These are phyloP conservation scores for Madurella fahalii DNA, from an alignment of 2,329 filamentous ascomycete genomes.

Conservation along the genomic window DNA sequence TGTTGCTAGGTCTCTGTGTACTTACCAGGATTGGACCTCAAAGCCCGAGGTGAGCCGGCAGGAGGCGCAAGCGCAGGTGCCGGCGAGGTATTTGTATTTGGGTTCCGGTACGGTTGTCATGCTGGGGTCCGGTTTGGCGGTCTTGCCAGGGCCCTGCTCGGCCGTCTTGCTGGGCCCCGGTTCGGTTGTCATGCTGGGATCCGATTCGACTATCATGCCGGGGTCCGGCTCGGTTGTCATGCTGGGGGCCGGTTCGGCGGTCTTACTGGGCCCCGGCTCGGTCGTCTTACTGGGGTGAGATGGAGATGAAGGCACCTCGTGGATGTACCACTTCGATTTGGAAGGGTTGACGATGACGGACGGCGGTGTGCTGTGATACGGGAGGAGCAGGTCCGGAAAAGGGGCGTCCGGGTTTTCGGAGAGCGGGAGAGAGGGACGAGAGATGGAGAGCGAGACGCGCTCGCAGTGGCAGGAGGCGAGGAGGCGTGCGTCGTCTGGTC, in stretches of 20 bases:
- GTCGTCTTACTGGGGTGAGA: conserved; percentile 15
- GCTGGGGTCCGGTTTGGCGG: too few relatives aligned
- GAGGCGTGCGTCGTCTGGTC: conserved; percentile 10
- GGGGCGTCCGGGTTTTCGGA: conserved; percentile 38
- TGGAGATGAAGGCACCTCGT: conserved; percentile 18
- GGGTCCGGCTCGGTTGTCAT: conserved; percentile 17
- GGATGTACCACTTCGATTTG: conserved; percentile 59
- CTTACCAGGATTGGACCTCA: conserved; percentile 55
- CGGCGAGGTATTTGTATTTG: conserved; percentile 50
- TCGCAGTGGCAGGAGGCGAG: conserved; percentile 44
- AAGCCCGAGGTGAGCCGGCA: conserved; percentile 60
- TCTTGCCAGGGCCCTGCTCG: too few relatives aligned
- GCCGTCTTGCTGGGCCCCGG: too few relatives aligned
- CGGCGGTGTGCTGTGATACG: conserved; percentile 37
- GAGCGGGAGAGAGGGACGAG: conserved; percentile 48
- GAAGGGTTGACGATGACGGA: conserved; percentile 37
- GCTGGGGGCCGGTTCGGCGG: too few relatives aligned
- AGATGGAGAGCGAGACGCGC: conserved; percentile 53
- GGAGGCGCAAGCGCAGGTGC: conserved; percentile 57
- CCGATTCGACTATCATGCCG: too few relatives aligned
- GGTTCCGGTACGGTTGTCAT: conserved; percentile 16
- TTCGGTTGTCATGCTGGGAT: conserved; percentile 17
- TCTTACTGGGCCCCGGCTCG: conserved; percentile 15
- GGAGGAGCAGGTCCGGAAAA: conserved; percentile 51
- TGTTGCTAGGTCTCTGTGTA: too few relatives aligned